Evolutionary conservation across 352 stramenopile species (phyloP).

Genomic region (Hyaloperonospora arabidopsidis): DNA sequence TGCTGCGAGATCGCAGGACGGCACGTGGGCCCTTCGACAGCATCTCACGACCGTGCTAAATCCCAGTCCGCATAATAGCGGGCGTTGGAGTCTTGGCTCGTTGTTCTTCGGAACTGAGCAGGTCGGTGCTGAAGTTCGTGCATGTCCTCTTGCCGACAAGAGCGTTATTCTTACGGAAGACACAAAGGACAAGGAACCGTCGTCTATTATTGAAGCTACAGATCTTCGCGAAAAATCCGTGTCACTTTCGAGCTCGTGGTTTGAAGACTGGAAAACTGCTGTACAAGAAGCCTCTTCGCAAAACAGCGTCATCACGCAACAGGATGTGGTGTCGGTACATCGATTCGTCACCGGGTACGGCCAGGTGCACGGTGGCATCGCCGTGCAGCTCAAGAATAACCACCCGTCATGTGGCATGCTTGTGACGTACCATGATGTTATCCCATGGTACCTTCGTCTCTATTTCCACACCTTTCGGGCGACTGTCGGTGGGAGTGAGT

Average conservation of each 20-base stretch:
- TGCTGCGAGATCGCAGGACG: constrained; percentile 19
- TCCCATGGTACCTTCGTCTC: constrained; percentile 74
- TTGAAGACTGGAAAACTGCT: constrained; percentile 20
- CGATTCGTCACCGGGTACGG: constrained; percentile 73
- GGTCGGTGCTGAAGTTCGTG: constrained; percentile 11
- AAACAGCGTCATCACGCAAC: constrained; percentile 13
- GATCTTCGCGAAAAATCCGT: constrained; percentile 21
- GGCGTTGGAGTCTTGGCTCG: constrained; percentile 34
- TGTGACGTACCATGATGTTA: constrained; percentile 64
- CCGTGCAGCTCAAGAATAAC: constrained; percentile 57
- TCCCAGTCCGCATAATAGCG: constrained; percentile 17
- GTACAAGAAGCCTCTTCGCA: constrained; percentile 5
- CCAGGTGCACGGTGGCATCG: constrained; percentile 65
- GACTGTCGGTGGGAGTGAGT: constrained; percentile 2
- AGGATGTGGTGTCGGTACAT: constrained; percentile 46
- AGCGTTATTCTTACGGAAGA: constrained; percentile 38
- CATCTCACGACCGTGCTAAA: constrained; percentile 53
- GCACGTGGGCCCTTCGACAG: constrained; percentile 39
- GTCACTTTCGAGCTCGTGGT: constrained; percentile 14
- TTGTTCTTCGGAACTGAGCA: constrained; percentile 36
- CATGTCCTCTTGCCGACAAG: constrained; percentile 34
- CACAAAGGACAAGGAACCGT: neutral
- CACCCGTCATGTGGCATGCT: constrained; percentile 39
- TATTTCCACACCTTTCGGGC: constrained; percentile 68
- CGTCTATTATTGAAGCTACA: constrained; percentile 5